These are phyloP conservation scores for Aristolochia californica DNA, from an alignment of 164 flowering plant genomes.

Conservation along the genomic window DNA sequence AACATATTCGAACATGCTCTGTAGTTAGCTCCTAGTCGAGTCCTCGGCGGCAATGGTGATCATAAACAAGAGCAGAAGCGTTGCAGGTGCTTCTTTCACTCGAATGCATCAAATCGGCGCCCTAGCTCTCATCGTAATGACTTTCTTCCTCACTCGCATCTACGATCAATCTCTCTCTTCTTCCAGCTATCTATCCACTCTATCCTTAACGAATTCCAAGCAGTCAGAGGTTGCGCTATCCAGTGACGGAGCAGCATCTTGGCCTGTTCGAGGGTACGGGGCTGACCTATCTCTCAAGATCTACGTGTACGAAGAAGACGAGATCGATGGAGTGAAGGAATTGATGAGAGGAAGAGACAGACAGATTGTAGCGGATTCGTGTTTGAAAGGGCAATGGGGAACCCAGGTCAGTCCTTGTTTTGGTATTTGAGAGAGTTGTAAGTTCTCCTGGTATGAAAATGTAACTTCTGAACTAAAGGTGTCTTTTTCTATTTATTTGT, in stretches of 20 bases:
- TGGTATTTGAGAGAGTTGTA: neutral
- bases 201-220: neutral
- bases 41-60: too few species aligned
- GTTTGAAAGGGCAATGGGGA: constrained; percentile 94
- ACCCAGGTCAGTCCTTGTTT: constrained; percentile 50
- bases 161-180: constrained; percentile 22
- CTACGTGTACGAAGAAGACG: constrained; percentile 80
- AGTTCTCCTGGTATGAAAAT: neutral
- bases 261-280: constrained; percentile 72
- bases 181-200: neutral
- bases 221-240: neutral
- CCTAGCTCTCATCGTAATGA: constrained; percentile 42
- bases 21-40: too few species aligned
- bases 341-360: constrained; percentile 76
- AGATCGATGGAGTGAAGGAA: constrained; percentile 63
- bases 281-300: constrained; percentile 48
- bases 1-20: too few species aligned
- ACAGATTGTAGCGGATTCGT: constrained; percentile 33
- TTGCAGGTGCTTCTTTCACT: constrained; percentile 28
- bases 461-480: neutral
- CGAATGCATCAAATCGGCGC: constrained; percentile 75
- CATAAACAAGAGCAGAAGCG: too few species aligned
- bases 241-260: constrained; percentile 19
- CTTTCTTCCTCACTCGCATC: constrained; percentile 73
- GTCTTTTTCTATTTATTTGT: neutral